These are phyloP conservation scores for Juncus effusus DNA, from an alignment of 176 grass and related monocot species.

Conservation along the genomic window DNA sequence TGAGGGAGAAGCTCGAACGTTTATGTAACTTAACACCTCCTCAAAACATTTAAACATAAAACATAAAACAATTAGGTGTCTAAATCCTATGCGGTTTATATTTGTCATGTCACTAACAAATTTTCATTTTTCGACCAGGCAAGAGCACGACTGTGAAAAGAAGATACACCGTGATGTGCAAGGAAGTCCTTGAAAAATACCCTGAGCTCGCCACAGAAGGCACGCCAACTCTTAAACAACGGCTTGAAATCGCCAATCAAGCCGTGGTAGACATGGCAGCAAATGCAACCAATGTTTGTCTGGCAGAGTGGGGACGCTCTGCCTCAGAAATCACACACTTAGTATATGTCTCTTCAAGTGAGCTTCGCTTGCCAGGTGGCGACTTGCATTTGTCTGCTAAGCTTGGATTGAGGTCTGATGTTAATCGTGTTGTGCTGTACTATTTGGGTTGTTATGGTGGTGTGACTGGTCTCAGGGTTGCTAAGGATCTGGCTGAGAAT, in stretches of 20 bases:
- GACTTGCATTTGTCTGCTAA: constrained; percentile 67
- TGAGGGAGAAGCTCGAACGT: constrained; percentile 70
- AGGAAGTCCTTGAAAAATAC: constrained; percentile 68
- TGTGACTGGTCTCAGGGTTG: constrained; percentile 65
- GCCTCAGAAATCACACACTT: constrained; percentile 72
- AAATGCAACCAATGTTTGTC: constrained; percentile 42
- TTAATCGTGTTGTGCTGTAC: constrained; percentile 57
- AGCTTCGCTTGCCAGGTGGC: constrained; percentile 72
- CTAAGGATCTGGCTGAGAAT: constrained; percentile 97
- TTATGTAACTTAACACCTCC: constrained; percentile 47
- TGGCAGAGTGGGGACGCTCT: constrained; percentile 57
- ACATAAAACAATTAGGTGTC: not conserved
- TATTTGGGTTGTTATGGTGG: constrained; percentile 84
- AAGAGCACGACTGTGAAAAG: constrained; percentile 78
- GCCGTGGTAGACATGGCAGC: constrained; percentile 73
- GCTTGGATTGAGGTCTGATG: constrained; percentile 55
- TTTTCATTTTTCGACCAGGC: constrained; percentile 33
- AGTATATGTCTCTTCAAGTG: constrained; percentile 82
- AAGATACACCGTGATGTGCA: constrained; percentile 83
- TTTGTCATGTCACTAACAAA: too few relatives aligned
- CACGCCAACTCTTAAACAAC: constrained; percentile 59
- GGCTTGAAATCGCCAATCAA: constrained; percentile 68
- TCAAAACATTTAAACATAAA: not conserved
- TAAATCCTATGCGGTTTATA: not conserved
- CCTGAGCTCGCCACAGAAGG: constrained; percentile 74